Evolutionary conservation across 1,284 basidiomycete species (phyloP).

Genomic region (Rhodotorula sp.): DNA sequence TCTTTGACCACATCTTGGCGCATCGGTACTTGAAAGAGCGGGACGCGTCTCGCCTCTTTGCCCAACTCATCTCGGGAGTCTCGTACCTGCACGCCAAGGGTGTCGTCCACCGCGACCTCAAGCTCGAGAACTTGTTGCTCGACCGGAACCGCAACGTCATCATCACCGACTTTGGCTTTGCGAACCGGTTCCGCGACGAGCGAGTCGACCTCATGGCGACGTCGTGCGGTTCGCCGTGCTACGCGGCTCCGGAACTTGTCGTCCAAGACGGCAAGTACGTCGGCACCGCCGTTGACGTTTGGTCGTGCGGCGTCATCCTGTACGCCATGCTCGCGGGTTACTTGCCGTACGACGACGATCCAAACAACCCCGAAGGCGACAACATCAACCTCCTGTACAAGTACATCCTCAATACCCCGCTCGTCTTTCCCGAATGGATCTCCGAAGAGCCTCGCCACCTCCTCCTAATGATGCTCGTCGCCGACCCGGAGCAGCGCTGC

Average conservation of each 20-base stretch:
- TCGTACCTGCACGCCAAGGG: conserved; percentile 99
- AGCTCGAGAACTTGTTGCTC: conserved; percentile 95
- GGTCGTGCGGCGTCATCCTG: conserved; percentile 98
- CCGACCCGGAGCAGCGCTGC: conserved; percentile 70
- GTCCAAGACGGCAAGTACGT: conserved; percentile 96
- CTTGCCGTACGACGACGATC: conserved; percentile 99
- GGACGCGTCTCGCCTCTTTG: conserved; percentile 93
- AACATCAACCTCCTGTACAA: conserved; percentile 99
- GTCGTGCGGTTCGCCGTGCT: conserved; percentile 94
- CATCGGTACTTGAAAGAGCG: conserved; percentile 94
- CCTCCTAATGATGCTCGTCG: conserved; percentile 80
- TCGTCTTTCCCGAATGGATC: conserved; percentile 92
- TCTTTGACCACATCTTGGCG: conserved; percentile 98
- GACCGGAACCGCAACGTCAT: conserved; percentile 95
- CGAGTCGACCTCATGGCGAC: conserved; percentile 96
- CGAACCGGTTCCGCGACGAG: conserved; percentile 90
- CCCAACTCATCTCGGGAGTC: conserved; percentile 96
- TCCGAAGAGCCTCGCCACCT: conserved; percentile 72
- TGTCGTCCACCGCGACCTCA: conserved; percentile 98
- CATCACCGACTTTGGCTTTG: conserved; percentile 99
- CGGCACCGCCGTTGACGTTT: conserved; percentile 98
- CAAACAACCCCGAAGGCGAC: conserved; percentile 96
- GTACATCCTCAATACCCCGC: conserved; percentile 94
- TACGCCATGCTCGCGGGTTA: conserved; percentile 99
- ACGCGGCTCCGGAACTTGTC: conserved; percentile 98